These are phyloP conservation scores for Vigna nakashimae DNA, from an alignment of 306 rosid species.

Conservation along the genomic window DNA sequence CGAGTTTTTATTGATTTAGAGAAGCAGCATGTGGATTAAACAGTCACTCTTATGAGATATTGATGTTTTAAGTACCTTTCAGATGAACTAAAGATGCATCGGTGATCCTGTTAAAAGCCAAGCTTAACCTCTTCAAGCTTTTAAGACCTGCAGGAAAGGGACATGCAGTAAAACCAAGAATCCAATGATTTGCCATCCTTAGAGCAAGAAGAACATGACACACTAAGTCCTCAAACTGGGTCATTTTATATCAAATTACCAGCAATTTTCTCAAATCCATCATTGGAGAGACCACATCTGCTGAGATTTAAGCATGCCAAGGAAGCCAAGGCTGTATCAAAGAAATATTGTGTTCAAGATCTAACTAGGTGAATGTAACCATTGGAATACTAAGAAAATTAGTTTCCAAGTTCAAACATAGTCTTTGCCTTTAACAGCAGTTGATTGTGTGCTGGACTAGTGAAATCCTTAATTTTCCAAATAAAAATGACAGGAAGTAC, in stretches of 20 bases:
- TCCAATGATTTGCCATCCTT: constrained; percentile 13
- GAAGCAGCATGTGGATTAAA: constrained; percentile 34
- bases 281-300: constrained; percentile 76
- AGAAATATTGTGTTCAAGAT: constrained; percentile 27
- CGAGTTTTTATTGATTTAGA: constrained; percentile 23
- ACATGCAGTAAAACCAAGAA: constrained; percentile 27
- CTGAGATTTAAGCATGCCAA: constrained; percentile 83
- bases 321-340: constrained; percentile 61
- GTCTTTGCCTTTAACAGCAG: constrained; percentile 13
- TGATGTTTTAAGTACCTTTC: constrained; percentile 62
- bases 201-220: constrained; percentile 31
- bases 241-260: constrained; percentile 57
- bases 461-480: constrained; percentile 34
- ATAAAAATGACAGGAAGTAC: constrained; percentile 26
- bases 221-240: constrained; percentile 18
- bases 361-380: constrained; percentile 11
- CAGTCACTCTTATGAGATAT: background rate
- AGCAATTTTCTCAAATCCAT: constrained; percentile 73
- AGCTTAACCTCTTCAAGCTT: constrained; percentile 74
- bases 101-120: constrained; percentile 76
- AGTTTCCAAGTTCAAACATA: constrained; percentile 38
- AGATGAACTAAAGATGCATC: constrained; percentile 79
- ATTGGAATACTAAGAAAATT: constrained; percentile 28
- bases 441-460: constrained; percentile 5
- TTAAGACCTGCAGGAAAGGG: constrained; percentile 69